Percentiles rank a stretch among this genome's conserved stretches.
phyloP scores from a whole-genome alignment of 1,139 yeast species.

The Pichia kudriavzevii region DNA sequence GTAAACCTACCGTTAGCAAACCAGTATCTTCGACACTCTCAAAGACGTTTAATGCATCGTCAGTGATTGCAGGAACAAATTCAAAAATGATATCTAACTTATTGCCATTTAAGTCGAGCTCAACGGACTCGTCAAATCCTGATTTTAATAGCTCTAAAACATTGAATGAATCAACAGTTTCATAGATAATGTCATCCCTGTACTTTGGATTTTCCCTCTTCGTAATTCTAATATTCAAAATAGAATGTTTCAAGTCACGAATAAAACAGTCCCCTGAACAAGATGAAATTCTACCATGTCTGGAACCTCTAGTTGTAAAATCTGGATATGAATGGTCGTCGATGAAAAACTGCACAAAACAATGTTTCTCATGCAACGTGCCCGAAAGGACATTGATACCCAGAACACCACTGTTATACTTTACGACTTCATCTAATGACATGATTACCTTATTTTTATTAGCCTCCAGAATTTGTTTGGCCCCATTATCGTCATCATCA shows the following conservation, averaged over 20 bases:
- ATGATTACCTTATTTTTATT: slow-evolving; percentile 36
- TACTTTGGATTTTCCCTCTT: slow-evolving; percentile 41
- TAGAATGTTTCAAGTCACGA: slow-evolving; percentile 62
- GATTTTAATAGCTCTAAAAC: slow-evolving; percentile 48
- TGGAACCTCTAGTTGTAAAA: slow-evolving; percentile 41
- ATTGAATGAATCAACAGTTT: slow-evolving; percentile 40
- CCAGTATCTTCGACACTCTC: slow-evolving; percentile 70
- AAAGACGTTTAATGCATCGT: slow-evolving; percentile 24
- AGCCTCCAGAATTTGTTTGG: slow-evolving; percentile 31
- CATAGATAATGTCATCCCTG: slow-evolving; percentile 40
- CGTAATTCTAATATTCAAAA: slow-evolving; percentile 47
- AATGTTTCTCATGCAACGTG: slow-evolving; percentile 36
- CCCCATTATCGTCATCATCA: slow-evolving; percentile 34
- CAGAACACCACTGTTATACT: slow-evolving; percentile 56
- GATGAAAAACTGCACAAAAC: slow-evolving; percentile 49
- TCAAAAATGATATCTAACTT: slow-evolving; percentile 44
- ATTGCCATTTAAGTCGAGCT: slow-evolving; percentile 39
- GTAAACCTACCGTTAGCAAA: slow-evolving; percentile 43
- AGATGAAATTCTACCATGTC: slow-evolving; percentile 34
- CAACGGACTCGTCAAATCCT: slow-evolving; percentile 40
- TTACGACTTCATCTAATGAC: slow-evolving; percentile 44
- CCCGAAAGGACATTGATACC: slow-evolving; percentile 48
- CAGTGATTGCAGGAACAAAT: slow-evolving; percentile 52
- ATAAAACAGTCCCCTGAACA: slow-evolving; percentile 54
- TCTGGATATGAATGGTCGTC: slow-evolving; percentile 61